These are phyloP conservation scores for Abortiporus biennis DNA, from an alignment of 1,284 basidiomycete species.

Conservation along the genomic window DNA sequence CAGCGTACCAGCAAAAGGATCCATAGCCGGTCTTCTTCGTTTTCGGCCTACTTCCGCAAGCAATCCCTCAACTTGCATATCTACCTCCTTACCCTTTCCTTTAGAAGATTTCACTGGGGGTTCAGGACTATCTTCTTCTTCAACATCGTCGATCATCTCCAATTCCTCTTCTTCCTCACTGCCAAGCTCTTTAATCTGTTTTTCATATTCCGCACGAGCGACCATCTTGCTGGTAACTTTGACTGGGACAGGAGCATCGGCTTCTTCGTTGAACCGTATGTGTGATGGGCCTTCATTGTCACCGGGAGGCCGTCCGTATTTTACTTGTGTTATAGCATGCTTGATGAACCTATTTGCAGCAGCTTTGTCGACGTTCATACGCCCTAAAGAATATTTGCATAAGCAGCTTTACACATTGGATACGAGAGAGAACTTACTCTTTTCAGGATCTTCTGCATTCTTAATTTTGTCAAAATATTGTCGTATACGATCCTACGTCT, in stretches of 20 bases:
- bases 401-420: too few species aligned
- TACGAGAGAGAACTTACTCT: conserved; percentile 37
- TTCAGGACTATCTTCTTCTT: conserved; percentile 33
- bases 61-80: conserved; percentile 11
- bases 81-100: conserved; percentile 39
- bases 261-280: conserved; percentile 18
- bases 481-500: conserved; percentile 58
- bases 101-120: conserved; percentile 21
- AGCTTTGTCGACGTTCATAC: conserved; percentile 57
- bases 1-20: conserved; percentile 63
- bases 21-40: conserved; percentile 46
- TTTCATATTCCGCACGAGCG: conserved; percentile 56
- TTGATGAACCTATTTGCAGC: conserved; percentile 80
- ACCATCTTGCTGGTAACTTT: conserved; percentile 66
- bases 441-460: conserved; percentile 59
- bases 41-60: conserved; percentile 29
- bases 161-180: conserved; percentile 40
- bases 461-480: conserved; percentile 79
- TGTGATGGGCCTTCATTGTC: conserved; percentile 20
- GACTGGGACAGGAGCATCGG: conserved; percentile 30
- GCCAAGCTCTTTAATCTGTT: conserved; percentile 38
- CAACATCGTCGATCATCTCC: conserved; percentile 31
- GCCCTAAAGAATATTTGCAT: conserved; percentile 34
- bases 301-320: conserved; percentile 18
- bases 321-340: conserved; percentile 63